Evolutionary conservation across 768 basidiomycete species (phyloP).

Genomic region (Suillus placidus): DNA sequence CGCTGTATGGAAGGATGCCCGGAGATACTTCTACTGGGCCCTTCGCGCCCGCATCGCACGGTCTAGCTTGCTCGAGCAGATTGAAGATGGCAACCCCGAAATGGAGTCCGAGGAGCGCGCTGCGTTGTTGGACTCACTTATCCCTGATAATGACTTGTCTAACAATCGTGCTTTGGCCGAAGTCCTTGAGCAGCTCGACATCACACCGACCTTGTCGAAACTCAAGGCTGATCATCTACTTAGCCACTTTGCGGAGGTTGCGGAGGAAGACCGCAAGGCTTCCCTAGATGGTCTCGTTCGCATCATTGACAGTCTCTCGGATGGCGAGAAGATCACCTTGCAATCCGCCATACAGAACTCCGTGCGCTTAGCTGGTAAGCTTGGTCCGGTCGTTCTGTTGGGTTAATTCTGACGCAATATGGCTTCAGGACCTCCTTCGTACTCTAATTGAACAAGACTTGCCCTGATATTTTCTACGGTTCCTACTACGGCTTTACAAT

Average conservation of each 20-base stretch:
- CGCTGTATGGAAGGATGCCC: slow-evolving; percentile 84
- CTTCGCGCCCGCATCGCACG: slow-evolving; percentile 80
- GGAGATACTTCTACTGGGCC: slow-evolving; percentile 93
- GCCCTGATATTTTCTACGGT: background rate
- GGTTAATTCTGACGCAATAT: slow-evolving; percentile 2
- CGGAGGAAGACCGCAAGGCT: slow-evolving; percentile 76
- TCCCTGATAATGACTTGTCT: slow-evolving; percentile 53
- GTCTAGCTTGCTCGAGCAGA: slow-evolving; percentile 60
- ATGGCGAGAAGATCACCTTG: slow-evolving; percentile 70
- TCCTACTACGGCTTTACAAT: background rate
- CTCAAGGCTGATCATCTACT: slow-evolving; percentile 72
- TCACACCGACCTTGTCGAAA: slow-evolving; percentile 61
- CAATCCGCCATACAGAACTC: slow-evolving; percentile 62
- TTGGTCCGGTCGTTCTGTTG: slow-evolving; percentile 16
- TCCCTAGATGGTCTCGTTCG: slow-evolving; percentile 74
- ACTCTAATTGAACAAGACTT: slow-evolving; percentile 28
- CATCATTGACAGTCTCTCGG: slow-evolving; percentile 69
- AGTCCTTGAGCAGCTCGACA: slow-evolving; percentile 70
- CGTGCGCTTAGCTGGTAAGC: slow-evolving; percentile 59
- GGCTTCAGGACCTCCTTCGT: slow-evolving; percentile 44
- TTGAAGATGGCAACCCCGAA: slow-evolving; percentile 74
- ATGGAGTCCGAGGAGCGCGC: slow-evolving; percentile 68
- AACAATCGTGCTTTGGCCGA: slow-evolving; percentile 62
- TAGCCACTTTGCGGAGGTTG: slow-evolving; percentile 64
- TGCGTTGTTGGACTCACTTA: slow-evolving; percentile 63